These are phyloP conservation scores for Vigna trinervia DNA, from an alignment of 306 rosid species.

Conservation along the genomic window DNA sequence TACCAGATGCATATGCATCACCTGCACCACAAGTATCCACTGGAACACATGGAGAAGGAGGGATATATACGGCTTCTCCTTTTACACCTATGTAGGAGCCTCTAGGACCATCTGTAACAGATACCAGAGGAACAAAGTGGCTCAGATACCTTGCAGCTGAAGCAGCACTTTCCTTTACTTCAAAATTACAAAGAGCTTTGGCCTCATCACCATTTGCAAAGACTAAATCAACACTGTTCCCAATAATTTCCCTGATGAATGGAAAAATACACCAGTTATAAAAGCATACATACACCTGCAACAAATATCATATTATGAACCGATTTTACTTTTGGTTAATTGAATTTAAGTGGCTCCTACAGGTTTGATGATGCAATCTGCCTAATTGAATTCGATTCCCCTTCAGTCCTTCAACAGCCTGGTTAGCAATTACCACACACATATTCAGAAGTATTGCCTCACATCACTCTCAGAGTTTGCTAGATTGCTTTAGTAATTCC, in stretches of 20 bases:
- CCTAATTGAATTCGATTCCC: neutral
- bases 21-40: conserved; percentile 98
- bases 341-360: neutral
- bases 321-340: neutral
- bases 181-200: conserved; percentile 76
- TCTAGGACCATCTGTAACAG: conserved; percentile 80
- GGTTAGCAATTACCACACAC: neutral
- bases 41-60: conserved; percentile 86
- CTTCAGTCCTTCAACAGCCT: neutral
- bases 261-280: conserved; percentile 22
- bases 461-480: neutral
- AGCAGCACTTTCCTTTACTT: conserved; percentile 61
- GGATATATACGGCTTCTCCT: conserved; percentile 88
- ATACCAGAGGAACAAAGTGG: conserved; percentile 87
- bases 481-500: neutral
- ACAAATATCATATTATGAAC: neutral
- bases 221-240: conserved; percentile 74
- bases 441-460: neutral
- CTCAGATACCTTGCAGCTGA: conserved; percentile 82
- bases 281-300: neutral
- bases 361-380: conserved; percentile 1
- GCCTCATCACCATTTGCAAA: conserved; percentile 94
- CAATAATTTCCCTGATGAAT: conserved; percentile 78
- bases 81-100: conserved; percentile 90
- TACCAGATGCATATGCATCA: conserved; percentile 93